Evolutionary conservation across 352 stramenopile genomes (phyloP).

Genomic region (Phytophthora fragariae): DNA sequence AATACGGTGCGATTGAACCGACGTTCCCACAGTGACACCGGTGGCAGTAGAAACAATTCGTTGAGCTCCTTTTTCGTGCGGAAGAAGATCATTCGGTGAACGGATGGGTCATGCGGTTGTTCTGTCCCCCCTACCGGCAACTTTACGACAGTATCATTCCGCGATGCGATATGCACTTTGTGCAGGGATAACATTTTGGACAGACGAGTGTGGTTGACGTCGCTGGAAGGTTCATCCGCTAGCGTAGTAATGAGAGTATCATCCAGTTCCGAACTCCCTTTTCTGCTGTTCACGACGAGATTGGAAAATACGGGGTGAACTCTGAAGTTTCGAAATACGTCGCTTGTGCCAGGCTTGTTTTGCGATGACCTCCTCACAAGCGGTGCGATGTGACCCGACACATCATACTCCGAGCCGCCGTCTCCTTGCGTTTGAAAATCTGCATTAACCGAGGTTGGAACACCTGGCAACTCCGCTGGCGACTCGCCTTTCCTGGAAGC

Average conservation of each 20-base stretch:
- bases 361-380: slow-evolving; percentile 29
- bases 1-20: slow-evolving; percentile 58
- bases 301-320: slow-evolving; percentile 30
- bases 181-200: slow-evolving; percentile 32
- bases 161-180: slow-evolving; percentile 24
- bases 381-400: neutral
- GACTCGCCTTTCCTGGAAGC: slow-evolving; percentile 1
- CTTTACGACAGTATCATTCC: slow-evolving; percentile 15
- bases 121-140: neutral
- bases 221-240: slow-evolving; percentile 13
- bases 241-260: slow-evolving; percentile 7
- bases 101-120: slow-evolving; percentile 29
- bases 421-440: neutral
- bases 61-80: slow-evolving; percentile 50
- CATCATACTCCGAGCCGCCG: neutral
- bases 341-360: slow-evolving; percentile 6
- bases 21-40: slow-evolving; percentile 44
- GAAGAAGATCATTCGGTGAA: slow-evolving; percentile 49
- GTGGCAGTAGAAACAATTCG: slow-evolving; percentile 52
- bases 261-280: neutral
- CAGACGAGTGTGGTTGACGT: slow-evolving; percentile 8
- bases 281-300: slow-evolving; percentile 1
- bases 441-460: neutral
- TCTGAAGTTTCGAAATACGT: slow-evolving; percentile 9
- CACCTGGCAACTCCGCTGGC: neutral